Evolutionary conservation across 345 rosid species (phyloP), one percentile per base, ranked within the genome.

Genomic region (Excoecaria agallocha): DNA sequence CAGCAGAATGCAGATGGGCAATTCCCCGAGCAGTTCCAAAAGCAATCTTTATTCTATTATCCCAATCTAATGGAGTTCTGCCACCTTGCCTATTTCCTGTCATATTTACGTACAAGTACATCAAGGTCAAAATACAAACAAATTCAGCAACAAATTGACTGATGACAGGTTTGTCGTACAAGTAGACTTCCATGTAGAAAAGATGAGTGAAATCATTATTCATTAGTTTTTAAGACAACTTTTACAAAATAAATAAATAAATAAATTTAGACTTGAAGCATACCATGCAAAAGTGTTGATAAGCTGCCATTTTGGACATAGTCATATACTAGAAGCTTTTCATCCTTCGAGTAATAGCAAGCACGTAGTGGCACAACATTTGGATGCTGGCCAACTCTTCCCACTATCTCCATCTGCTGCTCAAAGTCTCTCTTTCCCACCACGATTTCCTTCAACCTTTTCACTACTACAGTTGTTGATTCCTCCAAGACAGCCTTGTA

Each of bases 401-500:
- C 89, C 6, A 92, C 86, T 55, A 83, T 77, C 82, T 90, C 96
- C 98, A 92, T 94, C 79, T 92, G 98, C 85, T 90, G 97, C 68
- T 94, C 98, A 41, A 94, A 94, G 38, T 94, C 97, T 57, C 82
- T 83, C 88, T 88, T 92, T 60, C 96, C 93, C 43, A 83, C 91
- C 24, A 81, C 87, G 56, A 89, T 92, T 78, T 91, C 98, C 55
- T 83, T 91, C 85, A 94, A 77, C 85, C 98, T 83, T 79, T 94
- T 94, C 46, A 94, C 97, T 50, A 90, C 97, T 24, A 91, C 97
- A 0, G 94, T 90, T 13, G 85, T 89, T 35, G 89, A 84, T 75
- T 90, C 96, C 79, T 91, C 97, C 83, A 94, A 80, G 51, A 90
- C 86, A 12, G 97, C 98, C 82, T 94, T 94, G 74, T 94, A 94